Evolutionary conservation across 140 eudicot genomes (phyloP), one percentile per base, ranked within the genome.

Genomic region (Oenanthe javanica): DNA sequence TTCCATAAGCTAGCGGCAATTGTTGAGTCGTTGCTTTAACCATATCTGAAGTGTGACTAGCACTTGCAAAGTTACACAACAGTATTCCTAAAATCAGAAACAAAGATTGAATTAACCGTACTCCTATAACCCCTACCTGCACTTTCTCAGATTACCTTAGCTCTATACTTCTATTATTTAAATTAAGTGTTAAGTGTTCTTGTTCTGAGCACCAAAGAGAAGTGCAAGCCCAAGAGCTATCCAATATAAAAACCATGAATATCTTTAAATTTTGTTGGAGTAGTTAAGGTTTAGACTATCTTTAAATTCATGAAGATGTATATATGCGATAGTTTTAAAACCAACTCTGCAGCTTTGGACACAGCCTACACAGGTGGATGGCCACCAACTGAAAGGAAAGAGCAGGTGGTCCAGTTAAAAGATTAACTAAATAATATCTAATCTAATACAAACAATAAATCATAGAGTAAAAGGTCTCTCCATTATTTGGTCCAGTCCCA

Each of bases 401-500:
- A 48, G 49, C 42, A n/a, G 63, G 79, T 75, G 79, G 71, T 52
- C 80, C 80, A 40, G 4, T 5, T 13, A 0, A 52, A 64, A 12
- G 43, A 11, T 31, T 55, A 50, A 21, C 21, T 77, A 31, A 38
- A 77, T 9, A 21, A 42, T 18, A 19, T 78, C 21, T 40, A 11
- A 13, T 59, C 75, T 45, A 78, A 59, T 78, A 61, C 74, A 63
- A 61, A 78, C 77, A 74, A 74, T 43, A 42, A 74, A 9, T 18
- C 3, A 48, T 9, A 63, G 46, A 43, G 40, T 61, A 45, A 74
- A 67, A 46, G 77, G 19, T 27, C 36, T 16, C 42, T 55, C 80
- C 11, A 77, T 43, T 59, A 77, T 77, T 55, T 77, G 21, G 80
- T 54, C 18, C 15, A 46, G 77, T 9, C 15, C 77, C 57, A 74